Conservation (phyloP, 2,329 filamentous ascomycete genomes). For the Fusarium newnesense region DNA sequence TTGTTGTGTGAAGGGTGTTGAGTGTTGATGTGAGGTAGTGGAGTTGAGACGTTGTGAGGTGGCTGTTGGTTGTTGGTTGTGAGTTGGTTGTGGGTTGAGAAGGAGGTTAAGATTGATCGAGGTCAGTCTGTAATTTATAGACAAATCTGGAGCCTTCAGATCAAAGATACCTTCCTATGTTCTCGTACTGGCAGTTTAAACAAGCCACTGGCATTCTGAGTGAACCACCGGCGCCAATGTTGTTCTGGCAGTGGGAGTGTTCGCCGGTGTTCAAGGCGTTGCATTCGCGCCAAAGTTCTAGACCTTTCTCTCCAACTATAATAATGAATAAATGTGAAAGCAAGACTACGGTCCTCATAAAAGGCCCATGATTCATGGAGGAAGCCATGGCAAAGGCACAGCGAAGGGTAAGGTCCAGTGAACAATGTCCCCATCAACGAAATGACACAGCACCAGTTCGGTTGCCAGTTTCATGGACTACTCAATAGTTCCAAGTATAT, state of each 20-base stretch:
- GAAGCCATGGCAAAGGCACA: too few relatives aligned
- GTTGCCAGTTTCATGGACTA: too few relatives aligned
- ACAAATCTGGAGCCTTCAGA: neutral
- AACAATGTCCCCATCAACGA: too few relatives aligned
- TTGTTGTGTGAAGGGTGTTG: too few relatives aligned
- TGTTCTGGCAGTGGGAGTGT: neutral
- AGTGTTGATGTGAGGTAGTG: neutral
- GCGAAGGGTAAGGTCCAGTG: too few relatives aligned
- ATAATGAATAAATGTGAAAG: too few relatives aligned
- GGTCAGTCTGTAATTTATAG: neutral
- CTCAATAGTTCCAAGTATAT: too few relatives aligned
- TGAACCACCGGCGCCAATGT: neutral
- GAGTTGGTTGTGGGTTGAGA: neutral
- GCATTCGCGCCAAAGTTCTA: too few relatives aligned
- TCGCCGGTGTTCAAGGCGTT: neutral
- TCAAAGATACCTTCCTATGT: neutral
- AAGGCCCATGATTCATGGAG: too few relatives aligned
- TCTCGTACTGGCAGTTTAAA: neutral
- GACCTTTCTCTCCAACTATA: neutral
- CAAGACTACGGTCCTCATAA: too few relatives aligned
- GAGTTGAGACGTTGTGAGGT: neutral
- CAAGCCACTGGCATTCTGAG: neutral
- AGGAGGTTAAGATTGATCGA: neutral
- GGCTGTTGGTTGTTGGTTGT: neutral
- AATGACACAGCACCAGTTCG: too few relatives aligned